Evolutionary conservation across 805 yeast species (phyloP).

Genomic region (Ogataea naganishii): DNA sequence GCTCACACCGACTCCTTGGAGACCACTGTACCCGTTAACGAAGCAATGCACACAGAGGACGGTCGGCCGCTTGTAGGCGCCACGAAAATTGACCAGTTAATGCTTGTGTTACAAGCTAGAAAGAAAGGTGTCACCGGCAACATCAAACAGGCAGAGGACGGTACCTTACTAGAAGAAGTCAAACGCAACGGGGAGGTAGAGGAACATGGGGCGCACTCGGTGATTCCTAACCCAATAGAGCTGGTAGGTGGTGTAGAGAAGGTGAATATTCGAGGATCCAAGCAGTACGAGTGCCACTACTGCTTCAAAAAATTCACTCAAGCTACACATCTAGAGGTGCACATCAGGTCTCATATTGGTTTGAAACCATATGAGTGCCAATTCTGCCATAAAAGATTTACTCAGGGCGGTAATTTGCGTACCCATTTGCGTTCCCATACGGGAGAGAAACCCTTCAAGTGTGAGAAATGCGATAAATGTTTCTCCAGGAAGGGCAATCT

Average conservation of each 20-base stretch:
- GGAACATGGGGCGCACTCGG: constrained; percentile 24
- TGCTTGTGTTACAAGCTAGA: constrained; percentile 86
- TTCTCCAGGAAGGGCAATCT: constrained; percentile 89
- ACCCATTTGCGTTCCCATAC: constrained; percentile 84
- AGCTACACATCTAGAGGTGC: constrained; percentile 87
- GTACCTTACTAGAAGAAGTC: constrained; percentile 49
- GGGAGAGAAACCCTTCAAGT: constrained; percentile 84
- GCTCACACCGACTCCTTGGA: no score
- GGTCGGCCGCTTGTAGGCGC: constrained; percentile 72
- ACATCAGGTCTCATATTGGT: constrained; percentile 81
- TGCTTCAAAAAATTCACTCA: constrained; percentile 80
- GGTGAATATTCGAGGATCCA: constrained; percentile 34
- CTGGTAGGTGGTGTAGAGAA: constrained; percentile 78
- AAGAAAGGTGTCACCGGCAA: constrained; percentile 64
- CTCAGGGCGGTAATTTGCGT: constrained; percentile 84
- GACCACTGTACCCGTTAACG: constrained; percentile 37
- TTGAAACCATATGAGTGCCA: constrained; percentile 75
- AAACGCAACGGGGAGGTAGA: constrained; percentile 4
- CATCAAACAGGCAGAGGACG: constrained; percentile 60
- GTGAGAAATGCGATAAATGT: constrained; percentile 65
- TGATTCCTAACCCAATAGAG: constrained; percentile 50
- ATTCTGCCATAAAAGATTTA: constrained; percentile 71
- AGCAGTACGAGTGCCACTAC: constrained; percentile 63
- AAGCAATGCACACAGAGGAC: constrained; percentile 42
- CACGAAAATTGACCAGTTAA: constrained; percentile 82